Evolutionary conservation across 805 yeast species (phyloP), one percentile per base, ranked within the genome.

Genomic region (Candida boidinii): DNA sequence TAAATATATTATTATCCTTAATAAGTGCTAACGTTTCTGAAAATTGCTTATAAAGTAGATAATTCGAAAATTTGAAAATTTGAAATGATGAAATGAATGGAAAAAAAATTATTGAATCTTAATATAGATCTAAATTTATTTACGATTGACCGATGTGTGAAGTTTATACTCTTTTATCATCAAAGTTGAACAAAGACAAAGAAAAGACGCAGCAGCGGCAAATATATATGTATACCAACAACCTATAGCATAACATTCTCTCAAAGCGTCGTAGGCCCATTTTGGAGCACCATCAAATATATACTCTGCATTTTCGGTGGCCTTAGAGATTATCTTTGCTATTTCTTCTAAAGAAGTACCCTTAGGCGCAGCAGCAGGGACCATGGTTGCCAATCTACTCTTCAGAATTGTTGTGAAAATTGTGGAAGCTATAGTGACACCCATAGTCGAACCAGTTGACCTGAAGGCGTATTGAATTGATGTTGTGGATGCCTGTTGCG

Each of bases 401-500:
- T 51, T 45, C 20, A 79, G 56, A 3, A 64, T 49, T 27, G 58
- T 54, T 29, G 72, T 76, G 54, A 79, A 79, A 16, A 79, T 64
- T 4, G 82, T 76, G 4, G 80, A 72, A 0, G 79, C 80, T 28
- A 76, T 51, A 0, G 86, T 62, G 10, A 76, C 76, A 33, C 83
- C 84, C 17, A 76, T 52, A 0, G 82, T 75, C 1, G 83, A 73
- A 0, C 83, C 83, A 13, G 79, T 69, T 7, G 81, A 68, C 51
- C 83, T 64, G 49, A 76, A 76, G 1, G 80, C 70, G 44, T 77
- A 77, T 41, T 74, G 79, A 39, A 77, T 71, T 4, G 83, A 73
- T 0, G 83, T 77, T 1, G 79, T 73, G 18, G 80, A 64, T 2
- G 83, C 79, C 49, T 79, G 88, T 43, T 66, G 69, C 36, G 76